Conservation (phyloP, 2,329 filamentous ascomycete species). For the Xylariaceae sp. region DNA sequence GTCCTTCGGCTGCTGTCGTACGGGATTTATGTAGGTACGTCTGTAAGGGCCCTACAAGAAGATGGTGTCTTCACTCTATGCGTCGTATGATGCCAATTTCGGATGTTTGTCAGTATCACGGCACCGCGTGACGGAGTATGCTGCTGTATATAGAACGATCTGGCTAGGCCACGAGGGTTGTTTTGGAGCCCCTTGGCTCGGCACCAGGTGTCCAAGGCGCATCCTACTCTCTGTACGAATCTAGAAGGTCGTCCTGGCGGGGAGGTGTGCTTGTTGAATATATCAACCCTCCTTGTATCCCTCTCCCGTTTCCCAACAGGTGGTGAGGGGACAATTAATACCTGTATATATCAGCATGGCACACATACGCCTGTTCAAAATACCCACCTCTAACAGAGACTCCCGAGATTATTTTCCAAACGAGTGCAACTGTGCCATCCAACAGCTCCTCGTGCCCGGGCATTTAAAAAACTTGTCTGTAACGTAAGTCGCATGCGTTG, state of each 20-base stretch:
- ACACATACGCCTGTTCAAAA: background rate
- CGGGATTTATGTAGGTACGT: constrained; percentile 7
- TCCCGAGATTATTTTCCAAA: background rate
- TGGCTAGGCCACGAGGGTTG: background rate
- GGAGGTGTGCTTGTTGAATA: background rate
- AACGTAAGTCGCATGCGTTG: background rate
- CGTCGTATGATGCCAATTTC: constrained; percentile 8
- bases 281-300: background rate
- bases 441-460: background rate
- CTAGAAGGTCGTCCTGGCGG: background rate
- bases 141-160: background rate
- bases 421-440: background rate
- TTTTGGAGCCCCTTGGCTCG: background rate
- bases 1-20: background rate
- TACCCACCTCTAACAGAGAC: background rate
- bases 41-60: background rate
- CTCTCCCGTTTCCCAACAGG: background rate
- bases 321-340: background rate
- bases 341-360: background rate
- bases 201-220: background rate
- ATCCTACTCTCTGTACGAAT: background rate
- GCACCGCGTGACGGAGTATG: background rate
- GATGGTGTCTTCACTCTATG: constrained; percentile 1
- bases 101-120: background rate
- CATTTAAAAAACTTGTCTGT: background rate